Percentiles rank a stretch among this genome's conserved stretches.
These are phyloP conservation scores for Pythium aphanidermatum DNA, from an alignment of 352 stramenopile species.

Conservation along the genomic window DNA sequence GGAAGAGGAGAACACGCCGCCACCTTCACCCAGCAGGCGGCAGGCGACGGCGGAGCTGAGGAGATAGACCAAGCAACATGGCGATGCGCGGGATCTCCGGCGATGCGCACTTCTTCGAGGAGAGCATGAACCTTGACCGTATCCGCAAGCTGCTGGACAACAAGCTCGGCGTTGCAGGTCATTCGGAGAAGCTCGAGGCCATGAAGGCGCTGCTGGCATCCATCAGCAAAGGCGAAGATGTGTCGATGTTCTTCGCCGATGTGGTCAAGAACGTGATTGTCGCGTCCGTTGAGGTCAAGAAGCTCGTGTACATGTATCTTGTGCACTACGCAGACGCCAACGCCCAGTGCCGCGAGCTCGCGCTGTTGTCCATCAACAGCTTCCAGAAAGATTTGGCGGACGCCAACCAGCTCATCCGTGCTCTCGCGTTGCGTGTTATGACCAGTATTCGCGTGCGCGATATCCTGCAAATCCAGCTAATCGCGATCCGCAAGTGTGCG, in stretches of 20 bases:
- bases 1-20: too few species aligned
- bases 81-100: conserved; percentile 77
- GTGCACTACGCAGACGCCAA: conserved; percentile 98
- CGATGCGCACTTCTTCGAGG: conserved; percentile 97
- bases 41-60: too few species aligned
- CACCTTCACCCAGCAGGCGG: too few species aligned
- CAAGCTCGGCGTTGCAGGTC: conserved; percentile 80
- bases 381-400: conserved; percentile 98
- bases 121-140: conserved; percentile 90
- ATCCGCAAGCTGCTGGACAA: conserved; percentile 87
- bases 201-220: conserved; percentile 98
- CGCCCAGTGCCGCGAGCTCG: conserved; percentile 93
- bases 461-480: conserved; percentile 98
- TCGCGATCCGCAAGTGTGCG: conserved; percentile 92
- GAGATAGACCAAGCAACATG: too few species aligned
- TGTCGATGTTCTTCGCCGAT: conserved; percentile 97
- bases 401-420: conserved; percentile 92
- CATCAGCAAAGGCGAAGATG: conserved; percentile 96
- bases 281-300: conserved; percentile 97
- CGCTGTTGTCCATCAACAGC: conserved; percentile 96
- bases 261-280: conserved; percentile 95
- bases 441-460: conserved; percentile 97
- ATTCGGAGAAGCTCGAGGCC: conserved; percentile 90
- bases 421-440: conserved; percentile 94
- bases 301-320: conserved; percentile 99